Conservation (phyloP, 441 rosid genomes). For the Pelargonium cotyledonis region DNA sequence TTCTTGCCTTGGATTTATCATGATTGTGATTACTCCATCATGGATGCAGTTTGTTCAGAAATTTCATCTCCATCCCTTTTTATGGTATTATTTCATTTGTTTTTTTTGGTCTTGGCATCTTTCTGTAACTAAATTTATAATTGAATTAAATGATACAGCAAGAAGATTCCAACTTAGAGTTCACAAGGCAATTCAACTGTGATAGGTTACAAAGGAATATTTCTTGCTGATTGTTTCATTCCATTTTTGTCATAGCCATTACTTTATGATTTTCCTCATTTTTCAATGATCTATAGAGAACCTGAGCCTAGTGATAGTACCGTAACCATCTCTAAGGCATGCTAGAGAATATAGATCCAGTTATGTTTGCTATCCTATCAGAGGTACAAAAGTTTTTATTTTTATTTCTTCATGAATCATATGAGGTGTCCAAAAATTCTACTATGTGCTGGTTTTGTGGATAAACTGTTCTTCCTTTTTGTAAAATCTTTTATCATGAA, state of each 20-base stretch:
- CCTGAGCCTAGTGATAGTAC: neutral
- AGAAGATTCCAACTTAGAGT: neutral
- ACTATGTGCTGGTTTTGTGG: neutral
- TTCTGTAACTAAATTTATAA: neutral
- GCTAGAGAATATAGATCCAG: neutral
- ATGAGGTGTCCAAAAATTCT: conserved; percentile 1
- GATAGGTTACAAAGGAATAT: neutral
- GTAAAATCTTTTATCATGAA: neutral
- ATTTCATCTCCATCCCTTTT: conserved; percentile 65
- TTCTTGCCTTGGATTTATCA: conserved; percentile 42
- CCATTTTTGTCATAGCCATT: neutral
- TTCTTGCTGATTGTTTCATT: neutral
- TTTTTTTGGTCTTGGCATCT: neutral
- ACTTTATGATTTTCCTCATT: conserved; percentile 1
- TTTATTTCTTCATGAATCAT: conserved; percentile 2
- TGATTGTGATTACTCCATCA: conserved; percentile 46
- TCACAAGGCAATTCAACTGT: neutral
- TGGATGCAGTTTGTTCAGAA: conserved; percentile 84
- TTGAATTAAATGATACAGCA: neutral
- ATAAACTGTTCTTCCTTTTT: neutral
- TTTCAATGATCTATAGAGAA: neutral
- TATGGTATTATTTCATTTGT: conserved; percentile 48
- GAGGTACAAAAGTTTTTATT: neutral
- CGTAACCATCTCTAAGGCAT: neutral
- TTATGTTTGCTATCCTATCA: conserved; percentile 4